Evolutionary conservation across 1,139 yeast genomes (phyloP), one percentile per base, ranked within the genome.

Genomic region (Taphrina pruni): DNA sequence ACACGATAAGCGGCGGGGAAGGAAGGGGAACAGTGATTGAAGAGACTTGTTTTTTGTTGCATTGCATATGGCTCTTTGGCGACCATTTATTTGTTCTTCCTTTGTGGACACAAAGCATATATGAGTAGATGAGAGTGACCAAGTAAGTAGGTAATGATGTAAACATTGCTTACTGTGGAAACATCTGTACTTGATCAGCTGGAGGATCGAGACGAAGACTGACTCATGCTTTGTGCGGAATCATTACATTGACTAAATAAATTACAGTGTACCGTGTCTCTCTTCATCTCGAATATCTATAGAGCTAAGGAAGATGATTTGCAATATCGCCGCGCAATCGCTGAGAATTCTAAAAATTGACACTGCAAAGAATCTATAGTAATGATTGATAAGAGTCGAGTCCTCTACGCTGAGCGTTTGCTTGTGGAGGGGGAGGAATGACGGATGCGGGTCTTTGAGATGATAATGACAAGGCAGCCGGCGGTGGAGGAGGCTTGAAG

Each of bases 331-430:
- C 20, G 9, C 20, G 48, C 48, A 14, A n/a, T 45, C 48, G 48
- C 48, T 45, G 48, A 14, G 17, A 17, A 14, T 45, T 26, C 32
- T 26, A 26, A 45, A 2, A 45, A 12, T 45, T 39, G 11, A 11
- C 14, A 39, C 43, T 17, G 48, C 8, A n/a, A 43, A 12, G 14
- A 32, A 12, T 36, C 50, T 62, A 62, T 35, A 62, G 17, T 17
- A 64, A 17, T 8, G 67, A 64, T 48, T 64, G 67, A 46, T 64
- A 64, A 17, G 67, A 35, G 32, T 56, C 60, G 6, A 64, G 55
- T 8, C 67, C 67, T 9, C 32, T 54, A 2, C 46, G 48, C 14
- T 38, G 57, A 43, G 32, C 21, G 20, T 48, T 60, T 39, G 64
- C 45, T 36, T 58, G 21, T 36, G 51, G 54, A 46, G 51, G 26